These are phyloP conservation scores for Rhytidhysteron rufulum DNA, from an alignment of 2,329 filamentous ascomycete species.

Conservation along the genomic window DNA sequence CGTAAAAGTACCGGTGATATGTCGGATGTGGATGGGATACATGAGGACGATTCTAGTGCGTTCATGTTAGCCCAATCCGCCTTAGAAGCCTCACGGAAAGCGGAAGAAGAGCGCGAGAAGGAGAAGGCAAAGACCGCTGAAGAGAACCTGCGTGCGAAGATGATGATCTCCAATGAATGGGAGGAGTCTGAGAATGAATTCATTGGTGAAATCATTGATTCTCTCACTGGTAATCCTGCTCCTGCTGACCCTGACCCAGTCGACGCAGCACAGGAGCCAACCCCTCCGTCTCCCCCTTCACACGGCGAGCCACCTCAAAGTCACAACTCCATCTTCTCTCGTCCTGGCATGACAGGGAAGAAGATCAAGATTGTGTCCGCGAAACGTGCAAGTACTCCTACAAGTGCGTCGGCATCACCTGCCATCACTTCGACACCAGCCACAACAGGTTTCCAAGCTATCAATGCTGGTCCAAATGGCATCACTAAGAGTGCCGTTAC, in stretches of 20 bases:
- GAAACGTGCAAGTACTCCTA: constrained; percentile 12
- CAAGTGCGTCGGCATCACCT: constrained; percentile 13
- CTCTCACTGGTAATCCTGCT: constrained; percentile 19
- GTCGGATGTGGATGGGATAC: constrained; percentile 20
- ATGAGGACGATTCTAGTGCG: constrained; percentile 24
- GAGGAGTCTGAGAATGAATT: constrained; percentile 19
- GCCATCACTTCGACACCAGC: constrained; percentile 5
- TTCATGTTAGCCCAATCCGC: constrained; percentile 22
- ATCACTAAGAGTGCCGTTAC: not conserved
- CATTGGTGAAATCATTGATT: constrained; percentile 24
- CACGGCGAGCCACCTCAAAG: constrained; percentile 10
- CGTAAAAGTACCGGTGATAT: constrained; percentile 25
- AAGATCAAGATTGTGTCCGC: constrained; percentile 33
- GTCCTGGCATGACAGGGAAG: constrained; percentile 26
- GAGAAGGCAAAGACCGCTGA: constrained; percentile 21
- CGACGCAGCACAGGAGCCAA: not conserved
- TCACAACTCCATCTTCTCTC: constrained; percentile 25
- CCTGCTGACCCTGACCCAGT: constrained; percentile 4
- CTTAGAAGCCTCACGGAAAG: constrained; percentile 18
- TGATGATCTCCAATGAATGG: constrained; percentile 29
- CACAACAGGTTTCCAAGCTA: constrained; percentile 16
- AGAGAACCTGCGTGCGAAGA: constrained; percentile 32
- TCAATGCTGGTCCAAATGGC: constrained; percentile 11
- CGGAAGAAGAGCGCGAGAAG: constrained; percentile 10
- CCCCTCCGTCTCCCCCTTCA: not conserved